Base-by-base conservation (phyloP, 2,329 filamentous ascomycete genomes). In the Ilyonectria destructans region DNA sequence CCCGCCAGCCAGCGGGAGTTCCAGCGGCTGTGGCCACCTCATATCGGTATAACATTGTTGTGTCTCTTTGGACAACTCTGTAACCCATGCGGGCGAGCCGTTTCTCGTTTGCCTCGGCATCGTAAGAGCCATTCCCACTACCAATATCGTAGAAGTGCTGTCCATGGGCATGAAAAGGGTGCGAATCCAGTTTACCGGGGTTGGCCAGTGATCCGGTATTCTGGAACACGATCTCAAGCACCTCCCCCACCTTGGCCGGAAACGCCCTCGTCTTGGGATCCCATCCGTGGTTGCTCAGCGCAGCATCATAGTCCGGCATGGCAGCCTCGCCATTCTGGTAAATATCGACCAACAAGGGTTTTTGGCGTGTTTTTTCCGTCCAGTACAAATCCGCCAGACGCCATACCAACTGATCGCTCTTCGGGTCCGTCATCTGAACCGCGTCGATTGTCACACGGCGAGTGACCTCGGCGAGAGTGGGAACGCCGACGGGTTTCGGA, bases 141-240 rank as follows among this genome's bases (percentile, higher is more conserved):
- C 88, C 88, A 5, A 87, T 78, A 69, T 90, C 88, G 72, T 81
- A 89, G 69, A 80, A 85, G 73, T 89, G 87, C 12, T 81, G 80
- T 23, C 87, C 87, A 74, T 90, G 88, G 1, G 82, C 81, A 72
- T 90, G 88, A 74, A 88, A 85, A 0, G 88, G 87, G 69, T 89
- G 87, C 58, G 80, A 2, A 35, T 35, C 33, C 33, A 35, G 9
- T 9, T 9, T 13, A 35, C 33, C 33, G 5, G 79, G 74, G 3
- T 83, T 79, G 13, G 74, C 76, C 10, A 48, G 70, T 0, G 61
- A 77, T 40, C 77, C 75, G 74, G 80, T 85, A 71, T 83, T 85
- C 51, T 83, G 78, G 71, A 85, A 80, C 6, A 90, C 83, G 21
- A 88, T 85, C 62, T 88, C 86, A 3, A 89, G 76, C 0, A 89